phyloP scores from a whole-genome alignment of 345 rosid genomes.

The Nasturtium officinale region DNA sequence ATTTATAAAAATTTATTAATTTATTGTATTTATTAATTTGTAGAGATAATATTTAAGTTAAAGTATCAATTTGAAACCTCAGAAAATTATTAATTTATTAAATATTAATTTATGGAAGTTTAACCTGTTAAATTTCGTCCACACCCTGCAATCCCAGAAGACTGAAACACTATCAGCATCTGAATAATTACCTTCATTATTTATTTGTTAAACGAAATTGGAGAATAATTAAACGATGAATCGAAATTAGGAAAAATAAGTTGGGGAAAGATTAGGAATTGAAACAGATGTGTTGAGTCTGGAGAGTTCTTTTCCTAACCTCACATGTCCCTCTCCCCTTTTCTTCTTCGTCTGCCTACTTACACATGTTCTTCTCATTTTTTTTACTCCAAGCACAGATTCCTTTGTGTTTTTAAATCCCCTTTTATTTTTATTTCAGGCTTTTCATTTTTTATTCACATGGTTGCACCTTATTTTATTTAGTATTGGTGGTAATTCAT shows the following conservation, averaged over 20 bases:
- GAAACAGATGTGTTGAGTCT: conserved; percentile 41
- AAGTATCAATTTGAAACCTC: too few relatives aligned
- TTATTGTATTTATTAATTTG: too few relatives aligned
- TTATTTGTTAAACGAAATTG: not conserved
- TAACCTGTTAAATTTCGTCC: not conserved
- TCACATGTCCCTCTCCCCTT: conserved; percentile 39
- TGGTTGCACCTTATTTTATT: conserved; percentile 1
- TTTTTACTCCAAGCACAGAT: conserved; percentile 28
- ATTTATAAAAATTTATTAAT: too few relatives aligned
- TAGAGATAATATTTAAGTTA: too few relatives aligned
- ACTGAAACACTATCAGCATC: not conserved
- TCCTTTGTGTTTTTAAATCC: conserved; percentile 24
- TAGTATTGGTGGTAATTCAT: not conserved
- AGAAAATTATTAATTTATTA: too few relatives aligned
- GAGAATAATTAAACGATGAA: conserved; percentile 4
- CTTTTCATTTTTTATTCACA: conserved; percentile 15
- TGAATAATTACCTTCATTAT: not conserved
- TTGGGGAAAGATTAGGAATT: not conserved
- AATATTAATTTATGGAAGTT: too few relatives aligned
- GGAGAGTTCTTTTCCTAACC: conserved; percentile 35
- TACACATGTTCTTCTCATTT: conserved; percentile 34
- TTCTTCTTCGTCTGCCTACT: conserved; percentile 35
- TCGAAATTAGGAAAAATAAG: not conserved
- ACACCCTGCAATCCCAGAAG: not conserved
- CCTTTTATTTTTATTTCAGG: not conserved